Evolutionary conservation across 345 rosid genomes (phyloP), one percentile per base, ranked within the genome.

Genomic region (Viola odorata): DNA sequence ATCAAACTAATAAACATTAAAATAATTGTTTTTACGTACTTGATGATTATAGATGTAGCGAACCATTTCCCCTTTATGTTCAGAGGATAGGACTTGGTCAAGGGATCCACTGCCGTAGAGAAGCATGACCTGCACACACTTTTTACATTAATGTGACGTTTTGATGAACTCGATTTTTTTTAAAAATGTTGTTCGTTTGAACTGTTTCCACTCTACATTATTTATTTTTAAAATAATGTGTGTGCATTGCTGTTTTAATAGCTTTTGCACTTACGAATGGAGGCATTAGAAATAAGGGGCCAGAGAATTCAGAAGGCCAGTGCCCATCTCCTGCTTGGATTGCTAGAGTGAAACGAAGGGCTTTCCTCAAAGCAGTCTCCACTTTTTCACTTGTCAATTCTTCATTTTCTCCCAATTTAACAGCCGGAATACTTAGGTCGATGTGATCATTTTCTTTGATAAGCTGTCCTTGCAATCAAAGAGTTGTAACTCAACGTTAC

Each of bases 1-100:
- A 4, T 16, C 16, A 5, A 12, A 14, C 5, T 36, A 50, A 10
- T 5, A 14, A 50, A 50, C 5, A n/a, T 50, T 16, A n/a, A 5
- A 16, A 15, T 50, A 1, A 36, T 8, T 44, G 0, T 58, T 23
- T 11, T 0, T 50, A 61, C 45, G 6, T 57, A 81, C 92, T 80
- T 82, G 96, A 59, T 85, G 87, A 63, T 85, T 85, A 36, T 81
- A 85, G 5, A 83, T 62, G 63, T 90, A 76, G 3, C 90, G 82
- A 49, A 76, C 63, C 50, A 78, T 78, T 73, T 85, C 90, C 50
- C 65, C 82, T 23, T 66, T 77, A 66, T 87, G 95, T 62, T 83
- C 84, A 0, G 53, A 58, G 45, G 88, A 75, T 4, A 87, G 59
- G 4, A 85, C 37, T 9, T 65, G 12, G 37, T 85, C 67, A 0